Percentiles rank a stretch among this genome's conserved stretches.
These are phyloP conservation scores for Hanseniaspora jakobsenii DNA, from an alignment of 805 yeast genomes.

Conservation along the genomic window DNA sequence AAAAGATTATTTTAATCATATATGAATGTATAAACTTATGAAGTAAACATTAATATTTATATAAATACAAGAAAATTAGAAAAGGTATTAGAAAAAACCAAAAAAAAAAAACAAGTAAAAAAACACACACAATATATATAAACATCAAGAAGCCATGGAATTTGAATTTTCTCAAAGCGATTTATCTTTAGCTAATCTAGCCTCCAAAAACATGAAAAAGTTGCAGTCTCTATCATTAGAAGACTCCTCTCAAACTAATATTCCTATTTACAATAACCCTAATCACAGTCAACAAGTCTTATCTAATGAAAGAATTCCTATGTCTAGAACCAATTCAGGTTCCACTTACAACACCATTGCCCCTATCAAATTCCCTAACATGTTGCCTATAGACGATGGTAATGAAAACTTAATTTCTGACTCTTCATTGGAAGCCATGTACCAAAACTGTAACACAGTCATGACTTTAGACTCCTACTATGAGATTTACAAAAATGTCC, in stretches of 20 bases:
- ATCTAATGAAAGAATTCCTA: background rate
- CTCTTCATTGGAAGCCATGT: constrained; percentile 14
- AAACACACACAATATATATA: background rate
- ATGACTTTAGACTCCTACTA: constrained; percentile 8
- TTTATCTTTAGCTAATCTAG: constrained; percentile 12
- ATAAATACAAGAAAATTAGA: background rate
- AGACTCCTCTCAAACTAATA: too few relatives aligned
- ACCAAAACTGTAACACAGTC: constrained; percentile 10
- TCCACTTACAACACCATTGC: constrained; percentile 32
- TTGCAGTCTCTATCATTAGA: background rate
- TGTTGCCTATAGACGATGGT: constrained; percentile 15
- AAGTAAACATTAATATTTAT: too few relatives aligned
- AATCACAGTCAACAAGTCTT: too few relatives aligned
- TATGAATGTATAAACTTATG: too few relatives aligned
- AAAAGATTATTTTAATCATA: too few relatives aligned
- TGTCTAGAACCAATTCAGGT: constrained; percentile 13
- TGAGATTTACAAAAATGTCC: constrained; percentile 54
- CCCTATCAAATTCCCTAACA: constrained; percentile 53
- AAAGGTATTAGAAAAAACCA: background rate
- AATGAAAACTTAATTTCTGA: constrained; percentile 15
- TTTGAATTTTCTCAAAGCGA: constrained; percentile 9
- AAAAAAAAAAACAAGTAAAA: background rate
- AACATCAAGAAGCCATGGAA: background rate
- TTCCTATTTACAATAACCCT: too few relatives aligned
- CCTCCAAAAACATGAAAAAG: constrained; percentile 15